Evolutionary conservation across 2,329 filamentous ascomycete genomes (phyloP).

Genomic region (Claviceps spartinae): DNA sequence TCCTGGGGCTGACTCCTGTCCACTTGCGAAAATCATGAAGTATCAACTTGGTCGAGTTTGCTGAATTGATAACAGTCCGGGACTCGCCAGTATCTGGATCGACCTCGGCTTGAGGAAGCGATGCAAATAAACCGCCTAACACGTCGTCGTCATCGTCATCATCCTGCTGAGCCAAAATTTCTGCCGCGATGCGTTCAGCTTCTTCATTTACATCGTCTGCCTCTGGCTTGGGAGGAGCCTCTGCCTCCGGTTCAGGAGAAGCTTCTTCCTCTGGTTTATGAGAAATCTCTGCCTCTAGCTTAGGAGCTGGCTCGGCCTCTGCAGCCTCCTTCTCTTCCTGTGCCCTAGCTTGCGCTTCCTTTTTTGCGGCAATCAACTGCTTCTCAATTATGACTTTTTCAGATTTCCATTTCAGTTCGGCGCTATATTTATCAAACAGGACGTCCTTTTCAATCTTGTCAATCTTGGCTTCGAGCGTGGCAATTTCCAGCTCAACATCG

Average conservation of each 20-base stretch:
- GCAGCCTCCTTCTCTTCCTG: constrained; percentile 7
- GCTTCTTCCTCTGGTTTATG: constrained; percentile 15
- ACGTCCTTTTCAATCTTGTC: constrained; percentile 65
- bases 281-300: constrained; percentile 20
- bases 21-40: constrained; percentile 78
- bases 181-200: constrained; percentile 44
- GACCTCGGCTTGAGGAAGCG: constrained; percentile 45
- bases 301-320: constrained; percentile 11
- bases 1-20: constrained; percentile 60
- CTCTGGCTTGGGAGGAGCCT: constrained; percentile 18
- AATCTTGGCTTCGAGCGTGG: constrained; percentile 60
- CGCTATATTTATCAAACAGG: constrained; percentile 55
- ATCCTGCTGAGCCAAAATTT: constrained; percentile 42
- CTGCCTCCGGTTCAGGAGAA: constrained; percentile 16
- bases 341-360: constrained; percentile 15
- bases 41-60: constrained; percentile 40
- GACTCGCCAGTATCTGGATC: constrained; percentile 45
- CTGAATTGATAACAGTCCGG: constrained; percentile 38
- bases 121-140: constrained; percentile 38
- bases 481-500: constrained; percentile 33
- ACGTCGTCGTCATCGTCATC: constrained; percentile 42
- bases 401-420: constrained; percentile 51
- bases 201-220: constrained; percentile 35
- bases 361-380: constrained; percentile 40
- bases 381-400: constrained; percentile 47